Base-by-base conservation (phyloP, 2,329 filamentous ascomycete genomes). In the Epichloe scottii region DNA sequence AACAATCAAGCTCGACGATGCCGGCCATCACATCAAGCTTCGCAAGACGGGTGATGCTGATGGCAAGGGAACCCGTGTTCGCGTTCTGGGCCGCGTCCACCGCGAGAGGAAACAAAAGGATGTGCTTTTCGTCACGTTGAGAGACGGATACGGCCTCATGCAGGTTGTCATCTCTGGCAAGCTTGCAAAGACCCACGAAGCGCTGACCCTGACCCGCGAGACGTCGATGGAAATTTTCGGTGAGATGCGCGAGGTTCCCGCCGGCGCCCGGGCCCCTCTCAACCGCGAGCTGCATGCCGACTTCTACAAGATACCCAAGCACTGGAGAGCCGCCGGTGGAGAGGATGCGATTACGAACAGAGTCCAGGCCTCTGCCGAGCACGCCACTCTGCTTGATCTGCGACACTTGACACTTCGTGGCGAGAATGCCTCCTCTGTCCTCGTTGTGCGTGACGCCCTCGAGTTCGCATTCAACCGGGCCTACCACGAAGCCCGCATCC, bases 291-390 rank as follows among this genome's bases (percentile, higher is more conserved):
- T 96, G 47, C 88, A 91, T 63, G 90, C 87, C 60, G 90, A 96
- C 69, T 95, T 84, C 75, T 96, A 85, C 75, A 78, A 81, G 65
- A 80, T 95, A 60, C 82, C 87, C 54, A 85, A 82, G 62, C 52
- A 53, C 42, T 53, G 52, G 52, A 78, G 82, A 61, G 88, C 90
- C 40, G 86, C 89, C 39, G 86, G 88, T 56, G 90, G 89, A 60
- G 87, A 91, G 55, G 90, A 95, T 56, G 87, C 90, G 62, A 89
- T 95, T 65, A 93, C 89, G 75, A 95, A 89, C 78, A 81, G 71
- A 57, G 77, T 81, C 34, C 71, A 72, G 62, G 72, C 72, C 58
- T 68, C 71, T 50, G 71, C 68, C 57, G 84, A 88, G 61, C 57
- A 58, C 37, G 82, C 81, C 40, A 65, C 66, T 54, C 77, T 93